Conservation (phyloP, 2,329 filamentous ascomycete genomes). For the Ciborinia camelliae region DNA sequence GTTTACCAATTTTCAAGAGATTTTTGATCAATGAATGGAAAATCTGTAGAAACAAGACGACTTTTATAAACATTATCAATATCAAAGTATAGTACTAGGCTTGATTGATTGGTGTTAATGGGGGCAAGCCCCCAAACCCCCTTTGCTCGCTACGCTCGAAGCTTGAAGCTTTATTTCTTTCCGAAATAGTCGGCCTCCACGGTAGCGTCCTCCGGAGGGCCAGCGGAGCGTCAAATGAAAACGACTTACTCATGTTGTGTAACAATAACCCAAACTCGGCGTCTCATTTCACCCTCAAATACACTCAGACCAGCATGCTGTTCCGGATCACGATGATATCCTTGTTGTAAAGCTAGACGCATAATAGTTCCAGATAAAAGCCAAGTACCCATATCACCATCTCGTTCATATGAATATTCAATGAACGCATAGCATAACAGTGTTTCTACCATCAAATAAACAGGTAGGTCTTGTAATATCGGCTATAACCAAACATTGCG, state of each 20-base stretch:
- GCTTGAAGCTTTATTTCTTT: too few species aligned
- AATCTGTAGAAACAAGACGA: too few species aligned
- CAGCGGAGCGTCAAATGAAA: not conserved
- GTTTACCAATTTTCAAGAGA: too few species aligned
- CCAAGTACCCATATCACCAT: constrained; percentile 55
- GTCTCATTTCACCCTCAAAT: constrained; percentile 60
- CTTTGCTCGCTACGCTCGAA: too few species aligned
- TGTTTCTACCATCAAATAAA: constrained; percentile 47
- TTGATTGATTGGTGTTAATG: too few species aligned
- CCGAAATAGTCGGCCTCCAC: too few species aligned
- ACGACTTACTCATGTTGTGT: constrained; percentile 50
- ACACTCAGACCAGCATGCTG: constrained; percentile 49
- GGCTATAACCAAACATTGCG: constrained; percentile 49
- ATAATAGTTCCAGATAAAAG: constrained; percentile 50
- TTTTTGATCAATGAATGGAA: too few species aligned
- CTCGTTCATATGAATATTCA: constrained; percentile 41
- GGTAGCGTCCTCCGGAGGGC: too few species aligned
- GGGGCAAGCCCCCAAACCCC: too few species aligned
- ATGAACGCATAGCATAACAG: constrained; percentile 48
- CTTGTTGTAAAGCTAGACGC: constrained; percentile 56
- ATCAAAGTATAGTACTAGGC: too few species aligned
- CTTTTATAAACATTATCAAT: too few species aligned
- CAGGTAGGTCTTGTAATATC: constrained; percentile 50
- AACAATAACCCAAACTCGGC: constrained; percentile 54
- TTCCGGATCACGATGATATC: constrained; percentile 55